Evolutionary conservation across 345 rosid species (phyloP).

Genomic region (Garcia nutans): DNA sequence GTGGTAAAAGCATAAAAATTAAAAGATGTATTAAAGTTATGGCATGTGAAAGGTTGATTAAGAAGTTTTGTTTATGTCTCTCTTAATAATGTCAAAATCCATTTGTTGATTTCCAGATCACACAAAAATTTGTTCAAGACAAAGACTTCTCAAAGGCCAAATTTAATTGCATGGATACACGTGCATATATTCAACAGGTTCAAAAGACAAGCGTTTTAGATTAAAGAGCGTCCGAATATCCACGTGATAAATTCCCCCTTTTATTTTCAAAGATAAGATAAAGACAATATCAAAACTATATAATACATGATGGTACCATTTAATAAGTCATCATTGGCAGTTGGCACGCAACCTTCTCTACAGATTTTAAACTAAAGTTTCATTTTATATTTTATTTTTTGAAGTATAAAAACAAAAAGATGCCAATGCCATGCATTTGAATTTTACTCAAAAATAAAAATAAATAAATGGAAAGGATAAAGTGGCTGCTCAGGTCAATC

Average conservation of each 20-base stretch:
- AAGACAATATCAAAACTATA: slow-evolving; percentile 10
- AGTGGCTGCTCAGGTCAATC: not conserved
- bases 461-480: no score
- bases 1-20: no score
- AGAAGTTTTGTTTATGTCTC: no score
- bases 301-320: not conserved
- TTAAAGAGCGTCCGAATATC: slow-evolving; percentile 2
- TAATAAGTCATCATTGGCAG: slow-evolving; percentile 7
- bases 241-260: not conserved
- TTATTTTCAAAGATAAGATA: not conserved
- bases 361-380: no score
- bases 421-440: no score
- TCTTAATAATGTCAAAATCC: no score
- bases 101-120: not conserved
- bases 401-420: no score
- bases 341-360: slow-evolving; percentile 19
- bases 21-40: no score
- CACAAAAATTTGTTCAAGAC: not conserved
- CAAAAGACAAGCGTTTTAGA: not conserved
- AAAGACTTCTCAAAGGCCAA: not conserved
- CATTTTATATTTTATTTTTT: no score
- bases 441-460: no score
- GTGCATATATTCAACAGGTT: not conserved
- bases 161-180: not conserved
- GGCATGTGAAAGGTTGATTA: no score